Base-by-base conservation (phyloP, 1,284 basidiomycete species). In the Cryptococcus jaspeensis region DNA sequence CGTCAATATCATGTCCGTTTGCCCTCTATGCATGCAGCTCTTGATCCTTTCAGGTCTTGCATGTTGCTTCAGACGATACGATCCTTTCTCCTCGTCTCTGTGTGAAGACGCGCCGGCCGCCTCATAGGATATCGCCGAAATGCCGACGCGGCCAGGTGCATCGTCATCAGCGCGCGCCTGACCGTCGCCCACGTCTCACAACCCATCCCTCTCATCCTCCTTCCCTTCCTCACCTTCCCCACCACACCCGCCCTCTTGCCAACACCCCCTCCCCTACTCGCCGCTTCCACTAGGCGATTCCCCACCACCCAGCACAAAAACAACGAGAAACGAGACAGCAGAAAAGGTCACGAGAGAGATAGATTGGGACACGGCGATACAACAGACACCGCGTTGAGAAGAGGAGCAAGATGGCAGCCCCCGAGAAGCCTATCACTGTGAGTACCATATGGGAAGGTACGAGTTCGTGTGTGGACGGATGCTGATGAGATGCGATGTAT, bases 391-490 rank as follows among this genome's bases (percentile, higher is more conserved):
- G 9, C 28, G 28, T 32, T 38, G 22, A 37, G 5, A 52, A 38
- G 39, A 48, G 45, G 38, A 28, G 22, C 59, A 61, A 48, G 47
- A 61, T 64, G 62, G 62, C 53, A 35, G 57, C 59, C 28, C 56
- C 61, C 25, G 61, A 63, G 32, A 60, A 59, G 54, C 61, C 61
- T 22, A 63, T 63, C 53, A 46, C 55, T 28, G 60, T 62, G 47
- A 56, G 60, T 56, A 15, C 20, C 25, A 37, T 50, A 15, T 9
- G 28, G 9, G 28, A 32, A 5, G 28, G n/a, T 32, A 36, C 18
- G 11, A 3, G 5, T 18, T 11, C 8, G 40, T 39, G 15, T n/a
- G 12, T 13, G 35, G 9, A 9, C 39, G 23, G 22, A 15, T 25
- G 36, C n/a, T 53, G 11, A 37, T 18, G 6, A 15, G 28, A 36